phyloP scores from a whole-genome alignment of 2,329 filamentous ascomycete species.

The Ophiosphaerella narmari region DNA sequence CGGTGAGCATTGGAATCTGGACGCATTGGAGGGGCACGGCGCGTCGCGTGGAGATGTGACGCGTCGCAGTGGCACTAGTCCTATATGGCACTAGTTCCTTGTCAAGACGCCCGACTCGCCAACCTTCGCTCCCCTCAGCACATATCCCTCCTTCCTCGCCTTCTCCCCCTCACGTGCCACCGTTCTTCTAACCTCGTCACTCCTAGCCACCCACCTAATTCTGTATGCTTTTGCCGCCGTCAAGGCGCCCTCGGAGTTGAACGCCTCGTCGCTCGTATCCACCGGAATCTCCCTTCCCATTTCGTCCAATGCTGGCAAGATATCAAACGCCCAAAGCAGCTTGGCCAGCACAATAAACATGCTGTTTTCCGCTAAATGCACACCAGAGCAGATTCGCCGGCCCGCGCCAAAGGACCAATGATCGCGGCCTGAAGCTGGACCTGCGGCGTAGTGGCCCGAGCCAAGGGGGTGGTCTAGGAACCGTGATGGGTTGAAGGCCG shows the following conservation, averaged over 20 bases:
- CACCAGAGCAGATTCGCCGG: slow-evolving; percentile 50
- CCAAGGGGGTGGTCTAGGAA: slow-evolving; percentile 44
- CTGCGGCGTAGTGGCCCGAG: slow-evolving; percentile 40
- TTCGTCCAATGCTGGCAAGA: slow-evolving; percentile 44
- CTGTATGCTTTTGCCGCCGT: slow-evolving; percentile 41
- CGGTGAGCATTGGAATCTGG: too few species aligned
- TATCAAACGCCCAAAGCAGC: slow-evolving; percentile 55
- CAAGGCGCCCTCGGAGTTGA: slow-evolving; percentile 32
- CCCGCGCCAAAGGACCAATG: slow-evolving; percentile 49
- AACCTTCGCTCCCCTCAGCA: slow-evolving; percentile 37
- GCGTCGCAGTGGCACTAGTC: too few species aligned
- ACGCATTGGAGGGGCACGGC: too few species aligned
- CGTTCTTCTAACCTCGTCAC: slow-evolving; percentile 19
- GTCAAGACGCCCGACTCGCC: slow-evolving; percentile 12
- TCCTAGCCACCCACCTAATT: slow-evolving; percentile 30
- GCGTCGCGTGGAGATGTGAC: too few species aligned
- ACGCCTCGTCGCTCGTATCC: slow-evolving; percentile 43
- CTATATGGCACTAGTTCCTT: too few species aligned
- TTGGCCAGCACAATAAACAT: slow-evolving; percentile 52
- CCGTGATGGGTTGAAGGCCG: slow-evolving; percentile 51
- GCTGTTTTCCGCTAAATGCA: slow-evolving; percentile 50
- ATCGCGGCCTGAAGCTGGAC: slow-evolving; percentile 41
- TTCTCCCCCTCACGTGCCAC: slow-evolving; percentile 33
- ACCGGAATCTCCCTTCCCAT: slow-evolving; percentile 45
- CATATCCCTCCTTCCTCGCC: slow-evolving; percentile 38